Percentiles rank a stretch among this genome's conserved stretches.
Evolutionary conservation across 2,329 filamentous ascomycete genomes (phyloP).

Genomic region (Fusarium decemcellulare): DNA sequence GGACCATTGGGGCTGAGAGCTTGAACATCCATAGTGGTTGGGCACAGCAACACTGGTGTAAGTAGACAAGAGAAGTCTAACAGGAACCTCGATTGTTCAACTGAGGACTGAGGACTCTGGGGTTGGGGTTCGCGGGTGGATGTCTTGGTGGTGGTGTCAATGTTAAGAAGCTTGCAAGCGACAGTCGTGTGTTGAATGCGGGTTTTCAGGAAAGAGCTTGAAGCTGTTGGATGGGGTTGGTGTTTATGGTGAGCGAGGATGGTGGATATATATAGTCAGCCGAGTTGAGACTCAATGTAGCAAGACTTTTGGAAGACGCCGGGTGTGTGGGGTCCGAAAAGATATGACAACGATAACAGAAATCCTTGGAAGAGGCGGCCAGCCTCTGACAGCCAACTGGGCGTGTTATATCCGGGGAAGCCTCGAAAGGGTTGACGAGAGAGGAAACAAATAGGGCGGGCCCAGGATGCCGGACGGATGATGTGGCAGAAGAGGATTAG

Average conservation of each 20-base stretch:
- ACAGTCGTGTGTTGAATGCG: background rate
- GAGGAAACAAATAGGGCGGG: conserved; percentile 33
- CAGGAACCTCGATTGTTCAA: background rate
- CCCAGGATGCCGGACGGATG: conserved; percentile 38
- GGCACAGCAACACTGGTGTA: background rate
- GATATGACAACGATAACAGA: conserved; percentile 22
- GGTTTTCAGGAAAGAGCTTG: background rate
- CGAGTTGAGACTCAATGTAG: conserved; percentile 22
- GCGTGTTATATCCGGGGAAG: conserved; percentile 37
- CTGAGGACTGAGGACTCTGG: background rate
- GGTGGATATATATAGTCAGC: conserved; percentile 39
- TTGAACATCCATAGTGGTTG: conserved; percentile 41
- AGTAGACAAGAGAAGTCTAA: background rate
- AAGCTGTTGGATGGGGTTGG: conserved; percentile 18
- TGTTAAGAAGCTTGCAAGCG: background rate
- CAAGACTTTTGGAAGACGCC: conserved; percentile 26
- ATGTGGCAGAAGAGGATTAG: conserved; percentile 50
- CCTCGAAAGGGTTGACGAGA: conserved; percentile 40
- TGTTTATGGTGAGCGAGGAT: conserved; percentile 18
- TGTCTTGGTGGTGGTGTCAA: background rate
- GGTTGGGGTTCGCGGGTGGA: background rate
- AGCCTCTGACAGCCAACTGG: conserved; percentile 29
- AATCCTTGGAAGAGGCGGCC: conserved; percentile 24
- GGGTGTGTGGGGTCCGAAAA: conserved; percentile 31
- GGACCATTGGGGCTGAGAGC: conserved; percentile 43